Conservation (phyloP, 2,329 filamentous ascomycete genomes). For the Phyllosticta paracitricarpa region DNA sequence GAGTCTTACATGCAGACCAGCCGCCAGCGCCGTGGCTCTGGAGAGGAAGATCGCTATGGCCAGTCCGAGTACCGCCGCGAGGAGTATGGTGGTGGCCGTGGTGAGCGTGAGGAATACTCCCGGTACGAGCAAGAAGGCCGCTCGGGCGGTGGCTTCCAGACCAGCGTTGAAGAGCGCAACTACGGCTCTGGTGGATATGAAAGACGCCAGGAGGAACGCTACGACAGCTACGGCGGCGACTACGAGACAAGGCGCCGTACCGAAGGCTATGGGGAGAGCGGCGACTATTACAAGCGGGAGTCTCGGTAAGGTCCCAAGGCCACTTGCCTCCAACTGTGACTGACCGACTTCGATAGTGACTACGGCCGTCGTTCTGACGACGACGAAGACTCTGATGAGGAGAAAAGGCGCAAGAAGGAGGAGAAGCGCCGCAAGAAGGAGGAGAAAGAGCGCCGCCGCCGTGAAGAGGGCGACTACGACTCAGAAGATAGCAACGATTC, state of each 20-base stretch:
- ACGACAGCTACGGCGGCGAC: constrained; percentile 33
- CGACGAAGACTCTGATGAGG: constrained; percentile 19
- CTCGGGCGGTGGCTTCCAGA: constrained; percentile 47
- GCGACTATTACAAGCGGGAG: constrained; percentile 32
- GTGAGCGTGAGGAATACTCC: constrained; percentile 49
- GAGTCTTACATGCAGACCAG: constrained; percentile 54
- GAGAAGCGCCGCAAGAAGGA: constrained; percentile 32
- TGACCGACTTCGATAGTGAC: constrained; percentile 16
- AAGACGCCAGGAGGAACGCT: constrained; percentile 46
- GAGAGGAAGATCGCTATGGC: constrained; percentile 41
- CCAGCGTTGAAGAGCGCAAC: constrained; percentile 46
- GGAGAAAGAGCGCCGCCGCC: constrained; percentile 27
- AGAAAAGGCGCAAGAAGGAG: constrained; percentile 22
- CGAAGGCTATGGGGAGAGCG: constrained; percentile 26
- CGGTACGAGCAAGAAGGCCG: constrained; percentile 47
- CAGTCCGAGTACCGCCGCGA: constrained; percentile 53
- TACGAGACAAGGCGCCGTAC: constrained; percentile 28
- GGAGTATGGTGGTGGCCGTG: constrained; percentile 44
- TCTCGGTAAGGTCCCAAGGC: constrained; percentile 24
- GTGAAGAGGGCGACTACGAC: background rate
- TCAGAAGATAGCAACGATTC: background rate
- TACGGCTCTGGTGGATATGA: constrained; percentile 43
- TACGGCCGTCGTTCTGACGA: constrained; percentile 23
- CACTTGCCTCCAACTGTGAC: constrained; percentile 10
- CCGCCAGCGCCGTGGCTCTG: constrained; percentile 31